These are phyloP conservation scores for Stylosanthes scabra DNA, from an alignment of 331 rosid genomes.

Conservation along the genomic window DNA sequence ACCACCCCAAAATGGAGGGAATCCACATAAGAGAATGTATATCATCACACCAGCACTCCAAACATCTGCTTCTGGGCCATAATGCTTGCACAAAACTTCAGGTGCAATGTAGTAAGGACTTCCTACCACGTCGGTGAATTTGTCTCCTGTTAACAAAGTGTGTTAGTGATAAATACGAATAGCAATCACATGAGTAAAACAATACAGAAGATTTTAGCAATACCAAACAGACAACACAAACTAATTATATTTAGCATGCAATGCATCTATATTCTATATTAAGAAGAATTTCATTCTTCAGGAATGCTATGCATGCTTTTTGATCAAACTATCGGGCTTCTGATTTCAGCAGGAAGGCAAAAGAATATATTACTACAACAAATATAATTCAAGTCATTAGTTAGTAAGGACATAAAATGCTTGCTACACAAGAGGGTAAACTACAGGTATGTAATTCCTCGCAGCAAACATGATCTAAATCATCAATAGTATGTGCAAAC, in stretches of 20 bases:
- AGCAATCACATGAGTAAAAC: conserved; percentile 5
- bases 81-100: conserved; percentile 63
- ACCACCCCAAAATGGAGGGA: conserved; percentile 98
- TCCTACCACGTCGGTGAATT: conserved; percentile 85
- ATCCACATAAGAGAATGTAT: conserved; percentile 85
- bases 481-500: not conserved
- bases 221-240: not conserved
- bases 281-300: too few relatives aligned
- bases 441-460: not conserved
- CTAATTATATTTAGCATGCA: not conserved
- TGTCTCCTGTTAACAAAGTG: conserved; percentile 60
- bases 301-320: not conserved
- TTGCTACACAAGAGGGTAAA: not conserved
- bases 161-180: conserved; percentile 28
- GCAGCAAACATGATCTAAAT: not conserved
- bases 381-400: too few relatives aligned
- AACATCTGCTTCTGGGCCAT: conserved; percentile 95
- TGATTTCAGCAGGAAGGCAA: too few relatives aligned
- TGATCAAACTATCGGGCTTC: too few relatives aligned
- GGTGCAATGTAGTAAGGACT: conserved; percentile 97
- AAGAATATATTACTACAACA: too few relatives aligned
- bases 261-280: not conserved
- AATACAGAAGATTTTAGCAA: not conserved
- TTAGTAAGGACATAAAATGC: not conserved
- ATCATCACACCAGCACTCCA: conserved; percentile 97